phyloP scores from a whole-genome alignment of 352 stramenopile species.

The Phytophthora fragariae region DNA sequence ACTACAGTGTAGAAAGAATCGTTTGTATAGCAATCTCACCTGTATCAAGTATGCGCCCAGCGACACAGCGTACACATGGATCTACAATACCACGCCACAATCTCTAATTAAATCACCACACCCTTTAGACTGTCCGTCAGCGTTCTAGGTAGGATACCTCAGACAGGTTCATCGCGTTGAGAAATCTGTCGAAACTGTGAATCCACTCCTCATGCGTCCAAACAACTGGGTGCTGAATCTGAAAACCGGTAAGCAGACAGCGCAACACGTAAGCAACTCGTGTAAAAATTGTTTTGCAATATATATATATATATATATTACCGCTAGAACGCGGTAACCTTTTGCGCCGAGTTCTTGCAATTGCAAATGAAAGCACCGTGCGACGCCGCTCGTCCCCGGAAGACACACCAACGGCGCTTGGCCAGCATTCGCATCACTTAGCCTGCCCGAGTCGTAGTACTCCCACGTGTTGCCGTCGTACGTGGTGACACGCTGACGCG shows the following conservation, averaged over 20 bases:
- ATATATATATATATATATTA: conserved; percentile 12
- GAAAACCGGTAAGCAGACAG: neutral
- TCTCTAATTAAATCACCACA: conserved; percentile 3
- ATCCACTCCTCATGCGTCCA: conserved; percentile 88
- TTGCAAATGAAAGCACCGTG: conserved; percentile 70
- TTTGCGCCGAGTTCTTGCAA: conserved; percentile 56
- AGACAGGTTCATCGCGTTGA: conserved; percentile 65
- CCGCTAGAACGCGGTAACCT: conserved; percentile 72
- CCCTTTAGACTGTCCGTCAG: neutral
- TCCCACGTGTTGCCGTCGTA: conserved; percentile 84
- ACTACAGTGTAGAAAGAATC: neutral
- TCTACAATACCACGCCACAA: conserved; percentile 20
- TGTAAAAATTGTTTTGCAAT: neutral
- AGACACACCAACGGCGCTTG: conserved; percentile 67
- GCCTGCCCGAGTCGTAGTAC: conserved; percentile 74
- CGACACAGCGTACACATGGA: conserved; percentile 78
- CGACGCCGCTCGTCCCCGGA: conserved; percentile 59
- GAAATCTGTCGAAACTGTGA: conserved; percentile 82
- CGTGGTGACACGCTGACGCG: conserved; percentile 74
- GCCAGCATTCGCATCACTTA: conserved; percentile 32
- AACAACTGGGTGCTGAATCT: conserved; percentile 75
- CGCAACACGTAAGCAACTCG: neutral
- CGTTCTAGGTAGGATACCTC: conserved; percentile 26
- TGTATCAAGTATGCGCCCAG: conserved; percentile 77
- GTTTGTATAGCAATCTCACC: conserved; percentile 31